Percentiles rank a stretch among this genome's conserved stretches.
Conservation (phyloP, 2,329 filamentous ascomycete genomes). For the Fusarium nodosum region DNA sequence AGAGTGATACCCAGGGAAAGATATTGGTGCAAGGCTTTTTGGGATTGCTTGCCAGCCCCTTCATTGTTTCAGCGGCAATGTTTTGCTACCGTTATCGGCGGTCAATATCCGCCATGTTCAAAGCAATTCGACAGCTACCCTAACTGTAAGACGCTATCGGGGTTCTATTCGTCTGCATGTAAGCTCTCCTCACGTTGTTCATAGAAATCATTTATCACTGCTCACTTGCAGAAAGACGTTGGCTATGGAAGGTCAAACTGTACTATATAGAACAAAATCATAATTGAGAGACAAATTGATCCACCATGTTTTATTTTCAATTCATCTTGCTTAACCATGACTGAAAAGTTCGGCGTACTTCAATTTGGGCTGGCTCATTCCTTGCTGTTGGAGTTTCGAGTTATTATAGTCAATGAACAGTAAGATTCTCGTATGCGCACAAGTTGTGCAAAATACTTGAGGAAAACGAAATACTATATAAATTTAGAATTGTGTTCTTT, state of each 20-base stretch:
- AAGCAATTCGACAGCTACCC: slow-evolving; percentile 32
- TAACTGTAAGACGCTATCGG: background rate
- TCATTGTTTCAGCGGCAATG: slow-evolving; percentile 47
- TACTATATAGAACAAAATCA: slow-evolving; percentile 21
- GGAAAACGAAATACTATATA: too few species aligned
- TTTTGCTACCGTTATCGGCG: slow-evolving; percentile 50
- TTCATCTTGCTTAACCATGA: background rate
- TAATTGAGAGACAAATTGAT: background rate
- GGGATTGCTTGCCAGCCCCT: slow-evolving; percentile 53
- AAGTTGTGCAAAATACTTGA: background rate
- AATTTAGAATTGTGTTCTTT: too few species aligned
- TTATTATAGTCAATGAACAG: background rate
- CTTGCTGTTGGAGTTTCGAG: background rate
- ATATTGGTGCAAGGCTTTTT: slow-evolving; percentile 66
- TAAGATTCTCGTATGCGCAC: background rate
- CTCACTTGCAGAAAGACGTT: slow-evolving; percentile 16
- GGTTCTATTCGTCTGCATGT: background rate
- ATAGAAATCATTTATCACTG: background rate
- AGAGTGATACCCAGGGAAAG: slow-evolving; percentile 76
- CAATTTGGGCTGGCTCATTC: background rate
- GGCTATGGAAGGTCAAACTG: slow-evolving; percentile 14
- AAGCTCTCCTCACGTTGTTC: background rate
- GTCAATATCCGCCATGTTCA: slow-evolving; percentile 40
- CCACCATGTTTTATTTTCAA: background rate
- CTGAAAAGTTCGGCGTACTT: background rate